Evolutionary conservation across 768 basidiomycete species (phyloP).

Genomic region (Lyophyllum semitale): DNA sequence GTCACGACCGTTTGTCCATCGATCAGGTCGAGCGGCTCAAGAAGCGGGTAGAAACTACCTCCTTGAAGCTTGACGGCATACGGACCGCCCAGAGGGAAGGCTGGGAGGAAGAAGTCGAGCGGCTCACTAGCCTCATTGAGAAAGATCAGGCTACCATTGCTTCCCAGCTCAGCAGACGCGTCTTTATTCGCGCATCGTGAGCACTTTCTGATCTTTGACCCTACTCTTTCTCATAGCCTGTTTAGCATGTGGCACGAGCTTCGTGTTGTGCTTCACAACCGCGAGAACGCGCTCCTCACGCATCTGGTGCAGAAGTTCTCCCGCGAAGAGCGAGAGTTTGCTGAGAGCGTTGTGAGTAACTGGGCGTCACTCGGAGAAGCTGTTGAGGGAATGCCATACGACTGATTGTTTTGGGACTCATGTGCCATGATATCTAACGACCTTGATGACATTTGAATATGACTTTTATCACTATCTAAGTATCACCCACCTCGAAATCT

Average conservation of each 20-base stretch:
- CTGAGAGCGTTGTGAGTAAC: slow-evolving; percentile 61
- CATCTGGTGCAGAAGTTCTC: slow-evolving; percentile 73
- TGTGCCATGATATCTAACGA: background rate
- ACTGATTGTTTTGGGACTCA: slow-evolving; percentile 37
- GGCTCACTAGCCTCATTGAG: slow-evolving; percentile 69
- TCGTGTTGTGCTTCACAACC: slow-evolving; percentile 88
- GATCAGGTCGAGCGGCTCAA: slow-evolving; percentile 88
- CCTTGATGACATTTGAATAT: background rate
- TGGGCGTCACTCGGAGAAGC: slow-evolving; percentile 76
- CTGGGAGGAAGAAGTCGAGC: slow-evolving; percentile 87
- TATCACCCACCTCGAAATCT: too few relatives aligned
- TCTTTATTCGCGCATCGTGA: slow-evolving; percentile 87
- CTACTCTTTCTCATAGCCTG: background rate
- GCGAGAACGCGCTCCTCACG: slow-evolving; percentile 82
- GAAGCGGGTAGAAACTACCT: slow-evolving; percentile 79
- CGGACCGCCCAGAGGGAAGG: slow-evolving; percentile 73
- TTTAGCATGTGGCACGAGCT: slow-evolving; percentile 93
- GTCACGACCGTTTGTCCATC: slow-evolving; percentile 85
- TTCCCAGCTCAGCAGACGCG: slow-evolving; percentile 71
- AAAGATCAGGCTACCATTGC: slow-evolving; percentile 84
- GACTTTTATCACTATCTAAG: background rate
- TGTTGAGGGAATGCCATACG: slow-evolving; percentile 84
- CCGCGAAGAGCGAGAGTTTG: slow-evolving; percentile 70
- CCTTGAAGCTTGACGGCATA: slow-evolving; percentile 75
- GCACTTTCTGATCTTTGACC: slow-evolving; percentile 19